Evolutionary conservation across 2,329 filamentous ascomycete species (phyloP), one percentile per base, ranked within the genome.

Genomic region (Aureobasidium namibiae): DNA sequence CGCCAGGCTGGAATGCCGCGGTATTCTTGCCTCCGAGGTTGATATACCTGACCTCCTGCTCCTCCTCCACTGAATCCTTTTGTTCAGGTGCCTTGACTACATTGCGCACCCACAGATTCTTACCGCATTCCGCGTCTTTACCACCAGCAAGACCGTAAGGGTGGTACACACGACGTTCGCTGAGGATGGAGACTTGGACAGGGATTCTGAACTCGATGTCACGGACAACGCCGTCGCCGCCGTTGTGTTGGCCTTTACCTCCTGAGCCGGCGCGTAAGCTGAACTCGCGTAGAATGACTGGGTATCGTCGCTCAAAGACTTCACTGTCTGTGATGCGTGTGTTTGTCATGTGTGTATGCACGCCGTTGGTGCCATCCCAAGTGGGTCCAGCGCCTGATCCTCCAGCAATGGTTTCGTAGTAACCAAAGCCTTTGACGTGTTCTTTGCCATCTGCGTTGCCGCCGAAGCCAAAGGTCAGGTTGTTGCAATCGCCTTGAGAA

Each of bases 321-420:
- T 94, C 89, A 0, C 86, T 80, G 68, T 92, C 89, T 0, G 89
- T 92, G 68, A 92, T 92, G 14, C 88, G 81, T 3, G 89, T 92
- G 70, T 94, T 94, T 7, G 89, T 92, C 87, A 92, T 91, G 73
- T 92, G 88, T 1, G 83, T 87, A 69, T 92, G 88, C n/a, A 92
- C 87, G 16, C 87, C 88, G 56, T 78, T 83, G 11, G 87, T 86
- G 38, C 89, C 89, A 61, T 87, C 78, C 88, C 88, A 92, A 14
- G 78, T 78, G 0, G 85, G 81, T 0, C 88, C 88, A 0, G 89
- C 89, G 29, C 89, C 89, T 39, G 81, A 84, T 0, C 89, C 89
- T 39, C 89, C 89, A 0, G 87, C 86, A 63, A 94, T 91, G 6
- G 89, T 92, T 72, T 94, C 89, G 70, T 92, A 92, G 76, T 92